Conservation (phyloP, 495 filamentous ascomycete species). For the Penicillium angulare region DNA sequence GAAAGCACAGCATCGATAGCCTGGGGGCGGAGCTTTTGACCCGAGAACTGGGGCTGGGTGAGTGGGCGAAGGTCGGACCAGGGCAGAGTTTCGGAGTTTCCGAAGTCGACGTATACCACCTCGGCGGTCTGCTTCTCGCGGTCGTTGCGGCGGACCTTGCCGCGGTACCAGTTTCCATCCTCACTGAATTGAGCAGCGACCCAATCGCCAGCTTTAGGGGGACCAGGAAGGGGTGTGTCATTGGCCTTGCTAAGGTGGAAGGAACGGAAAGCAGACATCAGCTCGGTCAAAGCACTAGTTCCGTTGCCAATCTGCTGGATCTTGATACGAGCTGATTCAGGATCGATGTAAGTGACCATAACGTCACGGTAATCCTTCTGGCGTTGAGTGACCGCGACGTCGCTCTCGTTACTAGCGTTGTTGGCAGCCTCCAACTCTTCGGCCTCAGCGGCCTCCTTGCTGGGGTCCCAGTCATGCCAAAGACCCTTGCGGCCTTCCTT, state of each 20-base stretch:
- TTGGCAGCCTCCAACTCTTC: conserved; percentile 40
- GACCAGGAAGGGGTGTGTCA: conserved; percentile 63
- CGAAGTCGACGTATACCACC: conserved; percentile 93
- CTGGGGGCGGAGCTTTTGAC: conserved; percentile 78
- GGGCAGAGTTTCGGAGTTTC: conserved; percentile 83
- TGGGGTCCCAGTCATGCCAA: conserved; percentile 94
- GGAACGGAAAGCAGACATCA: conserved; percentile 85
- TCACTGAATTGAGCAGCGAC: conserved; percentile 86
- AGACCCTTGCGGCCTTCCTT: conserved; percentile 84
- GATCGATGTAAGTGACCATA: conserved; percentile 84
- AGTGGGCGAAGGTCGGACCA: conserved; percentile 82
- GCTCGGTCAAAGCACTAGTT: conserved; percentile 72
- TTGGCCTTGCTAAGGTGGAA: conserved; percentile 80
- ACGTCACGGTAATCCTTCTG: conserved; percentile 89
- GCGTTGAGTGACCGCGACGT: conserved; percentile 45
- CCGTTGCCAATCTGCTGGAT: conserved; percentile 83
- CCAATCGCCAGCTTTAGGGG: conserved; percentile 87
- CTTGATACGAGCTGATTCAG: conserved; percentile 68
- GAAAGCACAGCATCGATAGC: conserved; percentile 86
- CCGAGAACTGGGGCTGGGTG: conserved; percentile 70
- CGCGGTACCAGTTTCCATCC: conserved; percentile 93
- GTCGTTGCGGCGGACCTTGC: conserved; percentile 86
- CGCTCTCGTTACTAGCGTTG: conserved; percentile 47
- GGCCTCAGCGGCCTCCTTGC: conserved; percentile 62
- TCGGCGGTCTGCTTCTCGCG: conserved; percentile 83